Evolutionary conservation across 345 rosid species (phyloP), one percentile per base, ranked within the genome.

Genomic region (Hibiscus trionum): DNA sequence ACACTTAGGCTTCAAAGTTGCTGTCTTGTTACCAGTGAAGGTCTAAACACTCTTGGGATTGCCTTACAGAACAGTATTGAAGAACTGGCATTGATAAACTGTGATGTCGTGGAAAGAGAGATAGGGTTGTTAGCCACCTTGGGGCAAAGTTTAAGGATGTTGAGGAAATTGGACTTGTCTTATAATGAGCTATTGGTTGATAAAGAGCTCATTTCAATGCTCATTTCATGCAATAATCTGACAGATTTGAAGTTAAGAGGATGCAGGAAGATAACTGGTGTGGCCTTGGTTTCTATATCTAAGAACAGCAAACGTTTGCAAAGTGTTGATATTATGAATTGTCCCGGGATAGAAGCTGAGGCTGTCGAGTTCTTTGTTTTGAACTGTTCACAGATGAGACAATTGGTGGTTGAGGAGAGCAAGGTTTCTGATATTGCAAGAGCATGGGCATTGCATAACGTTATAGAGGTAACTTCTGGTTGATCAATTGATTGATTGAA

Each of bases 51-150:
- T 39, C 76, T 91, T 8, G 90, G 87, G 66, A 70, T 78, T 49
- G 87, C 86, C 70, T 75, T 85, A 67, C 77, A 84, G 61, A 75
- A 81, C 5, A 77, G 77, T 46, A 89, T 93, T 47, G 81, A 80
- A 79, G 94, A 90, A 80, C 73, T 93, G 60, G 84, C 91, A 9
- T 68, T 93, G 59, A 83, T 85, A n/a, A 86, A 84, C 65, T 93
- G 98, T 49, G 91, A 90, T 52, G 93, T 89, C 29, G 85, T 90
- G 4, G 94, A 86, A 70, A 85, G 91, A 64, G 96, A 90, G 71
- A 63, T 80, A 0, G 98, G 98, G 42, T 80, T 93, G 84, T 86
- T 93, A 11, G 89, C 91, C 19, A 85, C 93, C 0, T 77, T 93
- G 35, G 98, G 98, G 24, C 98, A 93, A 75, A 72, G 82, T 79